phyloP scores from a whole-genome alignment of 768 basidiomycete genomes.

The Chalciporus pseudorubinellus region DNA sequence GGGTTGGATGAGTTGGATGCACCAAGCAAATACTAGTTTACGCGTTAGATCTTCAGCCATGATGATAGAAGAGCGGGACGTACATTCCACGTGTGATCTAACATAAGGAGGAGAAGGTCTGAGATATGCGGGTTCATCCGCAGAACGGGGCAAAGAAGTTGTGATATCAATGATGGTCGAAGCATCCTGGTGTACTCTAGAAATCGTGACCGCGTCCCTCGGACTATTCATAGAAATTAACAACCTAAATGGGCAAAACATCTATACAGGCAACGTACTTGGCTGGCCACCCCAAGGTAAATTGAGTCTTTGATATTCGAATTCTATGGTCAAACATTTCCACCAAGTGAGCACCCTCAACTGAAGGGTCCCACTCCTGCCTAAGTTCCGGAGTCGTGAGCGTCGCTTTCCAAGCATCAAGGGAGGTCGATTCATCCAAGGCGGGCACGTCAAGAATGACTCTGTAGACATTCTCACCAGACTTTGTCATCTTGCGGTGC shows the following conservation, averaged over 20 bases:
- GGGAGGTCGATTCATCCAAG: conserved; percentile 51
- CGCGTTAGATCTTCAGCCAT: conserved; percentile 7
- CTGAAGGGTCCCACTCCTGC: conserved; percentile 92
- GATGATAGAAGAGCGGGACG: conserved; percentile 26
- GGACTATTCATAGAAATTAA: conserved; percentile 52
- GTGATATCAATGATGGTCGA: conserved; percentile 86
- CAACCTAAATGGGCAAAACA: conserved; percentile 1
- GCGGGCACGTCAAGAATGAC: conserved; percentile 76
- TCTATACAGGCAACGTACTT: conserved; percentile 62
- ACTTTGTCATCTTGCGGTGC: conserved; percentile 66
- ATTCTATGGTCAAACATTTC: conserved; percentile 87
- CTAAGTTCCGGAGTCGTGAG: conserved; percentile 84
- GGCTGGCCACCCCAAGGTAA: conserved; percentile 94
- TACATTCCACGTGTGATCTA: conserved; percentile 78
- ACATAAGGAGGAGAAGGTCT: conserved; percentile 92
- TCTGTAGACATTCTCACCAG: conserved; percentile 76
- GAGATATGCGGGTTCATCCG: conserved; percentile 88
- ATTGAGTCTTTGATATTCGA: conserved; percentile 86
- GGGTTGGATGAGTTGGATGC: conserved; percentile 66
- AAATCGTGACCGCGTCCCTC: conserved; percentile 91
- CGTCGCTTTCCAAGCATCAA: conserved; percentile 80
- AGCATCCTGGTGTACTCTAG: conserved; percentile 76
- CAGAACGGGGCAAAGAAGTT: conserved; percentile 88
- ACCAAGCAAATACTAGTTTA: conserved; percentile 81
- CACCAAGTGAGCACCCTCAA: conserved; percentile 76